phyloP scores from a whole-genome alignment of 768 basidiomycete species.

The Lactarius psammicola region DNA sequence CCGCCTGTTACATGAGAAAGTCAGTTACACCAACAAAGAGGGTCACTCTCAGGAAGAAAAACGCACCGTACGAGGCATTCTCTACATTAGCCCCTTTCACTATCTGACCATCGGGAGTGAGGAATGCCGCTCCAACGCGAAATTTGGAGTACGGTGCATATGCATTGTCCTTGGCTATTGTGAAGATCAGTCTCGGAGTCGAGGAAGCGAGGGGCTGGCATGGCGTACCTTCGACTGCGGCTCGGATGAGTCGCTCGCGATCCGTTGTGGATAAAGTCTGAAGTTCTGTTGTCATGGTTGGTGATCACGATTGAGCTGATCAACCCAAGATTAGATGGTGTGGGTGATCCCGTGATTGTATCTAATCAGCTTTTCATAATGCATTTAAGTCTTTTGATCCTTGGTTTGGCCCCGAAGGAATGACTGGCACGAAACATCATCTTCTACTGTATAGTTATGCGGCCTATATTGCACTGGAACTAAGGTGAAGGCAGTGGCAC shows the following conservation, averaged over 20 bases:
- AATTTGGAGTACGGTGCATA: slow-evolving; percentile 87
- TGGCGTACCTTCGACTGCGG: slow-evolving; percentile 55
- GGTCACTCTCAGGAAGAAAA: background rate
- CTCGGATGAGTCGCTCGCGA: slow-evolving; percentile 50
- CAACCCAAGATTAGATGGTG: background rate
- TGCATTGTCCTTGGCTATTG: slow-evolving; percentile 61
- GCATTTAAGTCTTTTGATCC: no score
- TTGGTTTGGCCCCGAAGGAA: no score
- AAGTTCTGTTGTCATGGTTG: background rate
- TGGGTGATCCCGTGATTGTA: background rate
- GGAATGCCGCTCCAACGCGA: slow-evolving; percentile 84
- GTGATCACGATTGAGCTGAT: background rate
- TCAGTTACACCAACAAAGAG: background rate
- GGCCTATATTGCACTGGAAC: no score
- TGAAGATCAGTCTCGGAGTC: background rate
- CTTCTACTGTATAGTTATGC: no score
- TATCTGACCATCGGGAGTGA: slow-evolving; percentile 65
- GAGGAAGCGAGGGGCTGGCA: background rate
- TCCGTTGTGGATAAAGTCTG: slow-evolving; percentile 43
- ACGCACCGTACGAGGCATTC: slow-evolving; percentile 84
- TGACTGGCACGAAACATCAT: no score
- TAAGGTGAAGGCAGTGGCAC: no score
- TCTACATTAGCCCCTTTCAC: slow-evolving; percentile 91
- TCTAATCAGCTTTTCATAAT: no score
- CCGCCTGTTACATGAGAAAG: slow-evolving; percentile 52